Evolutionary conservation across 495 filamentous ascomycete species (phyloP).

Genomic region (Saxispiralis lemnorum): DNA sequence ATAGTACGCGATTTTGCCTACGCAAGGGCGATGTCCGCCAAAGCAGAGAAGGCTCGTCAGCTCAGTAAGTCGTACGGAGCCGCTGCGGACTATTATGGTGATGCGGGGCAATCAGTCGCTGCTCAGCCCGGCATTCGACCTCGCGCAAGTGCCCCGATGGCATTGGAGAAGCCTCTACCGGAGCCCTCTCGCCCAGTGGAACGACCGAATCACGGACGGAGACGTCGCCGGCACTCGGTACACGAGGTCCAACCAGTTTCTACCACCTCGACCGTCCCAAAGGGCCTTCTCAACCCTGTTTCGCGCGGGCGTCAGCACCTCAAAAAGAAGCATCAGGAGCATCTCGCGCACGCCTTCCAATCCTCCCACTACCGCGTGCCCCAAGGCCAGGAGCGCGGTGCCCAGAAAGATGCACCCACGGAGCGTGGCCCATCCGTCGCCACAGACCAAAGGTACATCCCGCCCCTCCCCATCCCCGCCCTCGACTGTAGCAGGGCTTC

Average conservation of each 20-base stretch:
- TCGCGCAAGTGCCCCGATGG: slow-evolving; percentile 1
- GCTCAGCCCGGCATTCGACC: slow-evolving; percentile 40
- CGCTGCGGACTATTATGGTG: slow-evolving; percentile 48
- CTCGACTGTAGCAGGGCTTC: no score
- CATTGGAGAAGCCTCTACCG: slow-evolving; percentile 1
- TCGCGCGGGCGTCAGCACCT: no score
- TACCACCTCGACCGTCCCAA: no score
- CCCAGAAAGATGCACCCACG: background rate
- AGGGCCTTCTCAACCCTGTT: no score
- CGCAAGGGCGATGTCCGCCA: background rate
- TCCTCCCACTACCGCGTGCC: background rate
- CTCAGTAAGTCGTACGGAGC: slow-evolving; percentile 4
- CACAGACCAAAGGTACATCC: slow-evolving; percentile 1
- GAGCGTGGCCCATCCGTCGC: background rate
- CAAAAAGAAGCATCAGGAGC: background rate
- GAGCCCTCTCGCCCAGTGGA: no score
- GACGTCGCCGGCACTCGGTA: no score
- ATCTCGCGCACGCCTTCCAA: slow-evolving; percentile 3
- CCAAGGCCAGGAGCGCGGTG: background rate
- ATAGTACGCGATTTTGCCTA: slow-evolving; percentile 17
- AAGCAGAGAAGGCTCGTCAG: background rate
- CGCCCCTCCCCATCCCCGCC: background rate
- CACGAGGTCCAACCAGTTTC: no score
- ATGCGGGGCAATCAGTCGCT: slow-evolving; percentile 44
- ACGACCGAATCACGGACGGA: no score